These are phyloP conservation scores for Agastache rugosa DNA, from an alignment of 257 asterid species.

Conservation along the genomic window DNA sequence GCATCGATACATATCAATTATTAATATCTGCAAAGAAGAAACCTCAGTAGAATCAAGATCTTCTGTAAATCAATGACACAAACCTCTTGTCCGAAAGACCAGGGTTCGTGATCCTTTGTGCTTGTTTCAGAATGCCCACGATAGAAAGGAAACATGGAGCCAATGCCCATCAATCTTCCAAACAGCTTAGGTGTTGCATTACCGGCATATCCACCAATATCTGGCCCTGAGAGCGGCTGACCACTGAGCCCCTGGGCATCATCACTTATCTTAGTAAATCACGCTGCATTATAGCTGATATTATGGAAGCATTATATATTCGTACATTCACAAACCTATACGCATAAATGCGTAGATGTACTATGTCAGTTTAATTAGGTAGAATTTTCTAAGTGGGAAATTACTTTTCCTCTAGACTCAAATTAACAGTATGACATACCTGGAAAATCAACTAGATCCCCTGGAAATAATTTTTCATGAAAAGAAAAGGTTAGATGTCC, in stretches of 20 bases:
- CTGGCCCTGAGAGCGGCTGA: constrained; percentile 93
- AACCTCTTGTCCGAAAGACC: constrained; percentile 97
- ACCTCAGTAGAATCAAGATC: constrained; percentile 5
- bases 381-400: neutral
- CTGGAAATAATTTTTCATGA: neutral
- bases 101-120: constrained; percentile 84
- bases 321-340: neutral
- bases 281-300: neutral
- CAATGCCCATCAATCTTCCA: constrained; percentile 96
- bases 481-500: neutral
- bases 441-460: neutral
- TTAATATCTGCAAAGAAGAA: neutral
- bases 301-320: neutral
- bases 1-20: neutral
- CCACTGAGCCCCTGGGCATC: constrained; percentile 82
- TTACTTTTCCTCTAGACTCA: neutral
- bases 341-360: neutral
- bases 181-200: constrained; percentile 87
- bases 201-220: constrained; percentile 93
- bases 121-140: constrained; percentile 89
- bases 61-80: constrained; percentile 27
- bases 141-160: constrained; percentile 87
- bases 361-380: neutral
- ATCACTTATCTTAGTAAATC: constrained; percentile 1
- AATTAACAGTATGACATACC: constrained; percentile 4